A percentile compares a stretch with the other conserved stretches of the same genome.
These are phyloP conservation scores for Chionographis japonica DNA, from an alignment of 106 monocot species.

Conservation along the genomic window DNA sequence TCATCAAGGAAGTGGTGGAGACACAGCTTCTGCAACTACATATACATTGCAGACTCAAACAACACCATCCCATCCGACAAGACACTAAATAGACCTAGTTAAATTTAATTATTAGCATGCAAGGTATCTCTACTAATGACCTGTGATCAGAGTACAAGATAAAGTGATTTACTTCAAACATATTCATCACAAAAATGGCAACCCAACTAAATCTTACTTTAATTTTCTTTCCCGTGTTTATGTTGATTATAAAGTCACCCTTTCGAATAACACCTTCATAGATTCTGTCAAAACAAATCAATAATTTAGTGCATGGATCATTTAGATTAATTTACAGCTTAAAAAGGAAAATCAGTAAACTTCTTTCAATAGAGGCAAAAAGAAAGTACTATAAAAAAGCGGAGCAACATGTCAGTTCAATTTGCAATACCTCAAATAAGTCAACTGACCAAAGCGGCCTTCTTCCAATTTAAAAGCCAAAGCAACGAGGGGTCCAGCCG, in stretches of 20 bases:
- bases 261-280: conserved; percentile 91
- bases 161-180: neutral
- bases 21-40: too few species aligned
- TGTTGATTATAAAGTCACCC: conserved; percentile 87
- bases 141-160: too few species aligned
- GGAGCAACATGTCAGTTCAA: neutral
- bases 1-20: too few species aligned
- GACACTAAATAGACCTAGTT: too few species aligned
- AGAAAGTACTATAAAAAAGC: neutral
- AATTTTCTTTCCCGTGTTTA: conserved; percentile 96
- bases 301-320: conserved; percentile 7
- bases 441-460: conserved; percentile 98
- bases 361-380: neutral
- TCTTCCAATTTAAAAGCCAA: conserved; percentile 98
- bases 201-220: conserved; percentile 51
- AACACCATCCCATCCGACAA: too few species aligned
- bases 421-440: conserved; percentile 70
- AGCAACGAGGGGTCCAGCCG: conserved; percentile 82
- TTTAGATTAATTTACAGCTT: neutral
- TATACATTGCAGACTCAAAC: too few species aligned
- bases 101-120: too few species aligned
- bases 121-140: too few species aligned
- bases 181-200: neutral
- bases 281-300: conserved; percentile 46
- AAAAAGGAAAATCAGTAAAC: neutral